Base-by-base conservation (phyloP, 176 grass and related monocot genomes). In the Avena insularis region DNA sequence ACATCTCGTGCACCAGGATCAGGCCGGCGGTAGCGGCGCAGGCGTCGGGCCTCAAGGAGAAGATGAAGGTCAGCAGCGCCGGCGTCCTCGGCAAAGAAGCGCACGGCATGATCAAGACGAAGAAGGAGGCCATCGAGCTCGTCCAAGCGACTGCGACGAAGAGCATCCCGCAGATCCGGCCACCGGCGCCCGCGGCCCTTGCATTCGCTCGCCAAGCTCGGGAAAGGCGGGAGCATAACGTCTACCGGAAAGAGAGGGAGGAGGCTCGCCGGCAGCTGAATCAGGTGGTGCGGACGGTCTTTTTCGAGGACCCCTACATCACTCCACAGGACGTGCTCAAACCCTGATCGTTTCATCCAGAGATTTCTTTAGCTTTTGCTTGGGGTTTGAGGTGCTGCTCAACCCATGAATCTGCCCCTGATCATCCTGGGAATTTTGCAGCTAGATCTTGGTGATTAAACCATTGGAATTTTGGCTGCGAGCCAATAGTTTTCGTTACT, bases 211-310 rank as follows among this genome's bases (percentile, higher is more conserved):
- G 11, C 19, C 6, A 7, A 25, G 50, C 16, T 21, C 29, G 35
- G 31, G 50, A 12, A 1, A 57, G 1, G 35, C 17, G 27, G 54
- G 29, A 15, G 51, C 25, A 54, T 14, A 54, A 54, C 14, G 14
- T 54, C 51, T 54, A 54, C 51, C 49, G 49, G 8, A 11, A 53
- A 53, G 12, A 54, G 51, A 54, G 83, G 78, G 63, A 82, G 79
- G 53, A 71, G 84, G 79, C 84, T 12, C 51, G 71, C 13, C 53
- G 62, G 63, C 71, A 82, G 79, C 20, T 86, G 14, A 71, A 69
- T 15, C 60, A 61, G 79, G 31, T 86, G 43, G 79, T 71, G 36
- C 33, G 33, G 33, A 35, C 33, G 33, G 33, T 35, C 33, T 35
- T 35, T 35, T 35, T 35, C 33, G 33, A 35, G 33, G 33, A 90